These are phyloP conservation scores for Trypanosoma melophagium DNA, from an alignment of 208 protist species.

Conservation along the genomic window DNA sequence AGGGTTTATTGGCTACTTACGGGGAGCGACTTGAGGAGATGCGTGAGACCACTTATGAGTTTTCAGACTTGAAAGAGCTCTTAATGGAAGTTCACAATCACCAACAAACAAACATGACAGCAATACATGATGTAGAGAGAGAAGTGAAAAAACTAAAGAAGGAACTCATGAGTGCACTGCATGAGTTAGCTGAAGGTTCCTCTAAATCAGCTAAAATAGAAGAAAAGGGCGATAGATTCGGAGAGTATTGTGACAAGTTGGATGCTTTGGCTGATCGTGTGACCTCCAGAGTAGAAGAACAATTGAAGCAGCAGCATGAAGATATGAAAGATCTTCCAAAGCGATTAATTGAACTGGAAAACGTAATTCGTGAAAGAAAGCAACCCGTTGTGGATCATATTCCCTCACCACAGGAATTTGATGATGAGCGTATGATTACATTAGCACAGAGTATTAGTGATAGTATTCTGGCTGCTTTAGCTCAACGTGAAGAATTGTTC, in stretches of 20 bases:
- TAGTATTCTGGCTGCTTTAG: slow-evolving; percentile 49
- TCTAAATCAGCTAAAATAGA: slow-evolving; percentile 27
- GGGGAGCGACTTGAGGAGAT: slow-evolving; percentile 28
- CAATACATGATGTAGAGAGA: slow-evolving; percentile 14
- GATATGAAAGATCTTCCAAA: slow-evolving; percentile 21
- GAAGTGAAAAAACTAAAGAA: slow-evolving; percentile 47
- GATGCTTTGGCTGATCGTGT: slow-evolving; percentile 38
- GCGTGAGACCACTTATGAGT: slow-evolving; percentile 10
- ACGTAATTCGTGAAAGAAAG: slow-evolving; percentile 4
- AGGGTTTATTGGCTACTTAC: slow-evolving; percentile 20
- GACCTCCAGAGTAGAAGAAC: slow-evolving; percentile 31
- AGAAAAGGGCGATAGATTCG: slow-evolving; percentile 19
- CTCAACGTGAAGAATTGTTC: slow-evolving; percentile 17
- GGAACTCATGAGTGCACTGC: slow-evolving; percentile 11
- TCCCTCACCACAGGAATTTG: slow-evolving; percentile 25
- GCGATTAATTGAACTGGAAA: slow-evolving; percentile 16
- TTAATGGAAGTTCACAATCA: slow-evolving; percentile 31
- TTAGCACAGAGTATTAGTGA: slow-evolving; percentile 73
- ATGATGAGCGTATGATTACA: slow-evolving; percentile 46
- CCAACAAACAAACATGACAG: slow-evolving; percentile 19
- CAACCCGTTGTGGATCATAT: slow-evolving; percentile 16
- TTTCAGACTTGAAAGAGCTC: slow-evolving; percentile 20
- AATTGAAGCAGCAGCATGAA: slow-evolving; percentile 14
- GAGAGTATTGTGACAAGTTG: slow-evolving; percentile 37
- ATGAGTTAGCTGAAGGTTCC: slow-evolving; percentile 12